Evolutionary conservation across 2,329 filamentous ascomycete genomes (phyloP).

Genomic region (Pseudopithomyces chartarum): DNA sequence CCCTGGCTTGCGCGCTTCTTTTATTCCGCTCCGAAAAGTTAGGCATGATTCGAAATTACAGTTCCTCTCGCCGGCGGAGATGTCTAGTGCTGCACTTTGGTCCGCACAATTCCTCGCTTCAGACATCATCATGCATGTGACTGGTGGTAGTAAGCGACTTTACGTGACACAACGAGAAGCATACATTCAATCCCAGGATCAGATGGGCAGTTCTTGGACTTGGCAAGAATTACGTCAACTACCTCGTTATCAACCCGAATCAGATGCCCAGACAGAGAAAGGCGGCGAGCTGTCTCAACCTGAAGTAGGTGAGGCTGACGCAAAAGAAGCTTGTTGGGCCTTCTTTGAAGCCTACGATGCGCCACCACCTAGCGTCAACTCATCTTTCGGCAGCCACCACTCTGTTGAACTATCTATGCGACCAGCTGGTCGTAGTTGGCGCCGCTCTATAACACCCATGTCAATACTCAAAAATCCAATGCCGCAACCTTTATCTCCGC

Average conservation of each 20-base stretch:
- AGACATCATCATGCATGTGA: constrained; percentile 73
- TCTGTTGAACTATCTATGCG: constrained; percentile 39
- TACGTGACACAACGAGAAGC: constrained; percentile 78
- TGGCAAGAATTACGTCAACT: constrained; percentile 73
- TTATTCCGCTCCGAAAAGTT: constrained; percentile 78
- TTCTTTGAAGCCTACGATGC: constrained; percentile 70
- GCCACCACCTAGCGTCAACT: constrained; percentile 50
- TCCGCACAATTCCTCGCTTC: constrained; percentile 71
- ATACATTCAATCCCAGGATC: constrained; percentile 68
- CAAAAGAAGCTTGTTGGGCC: constrained; percentile 69
- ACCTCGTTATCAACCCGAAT: constrained; percentile 60
- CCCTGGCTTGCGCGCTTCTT: constrained; percentile 68
- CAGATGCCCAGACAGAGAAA: constrained; percentile 36
- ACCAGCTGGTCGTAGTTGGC: constrained; percentile 41
- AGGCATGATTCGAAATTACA: constrained; percentile 74
- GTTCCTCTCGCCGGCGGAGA: constrained; percentile 72
- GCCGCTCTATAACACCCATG: constrained; percentile 40
- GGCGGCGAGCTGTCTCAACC: constrained; percentile 43
- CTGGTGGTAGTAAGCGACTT: constrained; percentile 64
- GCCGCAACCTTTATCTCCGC: constrained; percentile 41
- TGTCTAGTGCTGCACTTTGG: constrained; percentile 75
- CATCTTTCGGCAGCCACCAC: constrained; percentile 50
- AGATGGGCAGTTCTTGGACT: constrained; percentile 62
- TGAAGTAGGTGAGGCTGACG: constrained; percentile 64
- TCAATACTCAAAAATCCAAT: constrained; percentile 39